Evolutionary conservation across 2,329 filamentous ascomycete genomes (phyloP), one percentile per base, ranked within the genome.

Genomic region (Penicillium sp.): DNA sequence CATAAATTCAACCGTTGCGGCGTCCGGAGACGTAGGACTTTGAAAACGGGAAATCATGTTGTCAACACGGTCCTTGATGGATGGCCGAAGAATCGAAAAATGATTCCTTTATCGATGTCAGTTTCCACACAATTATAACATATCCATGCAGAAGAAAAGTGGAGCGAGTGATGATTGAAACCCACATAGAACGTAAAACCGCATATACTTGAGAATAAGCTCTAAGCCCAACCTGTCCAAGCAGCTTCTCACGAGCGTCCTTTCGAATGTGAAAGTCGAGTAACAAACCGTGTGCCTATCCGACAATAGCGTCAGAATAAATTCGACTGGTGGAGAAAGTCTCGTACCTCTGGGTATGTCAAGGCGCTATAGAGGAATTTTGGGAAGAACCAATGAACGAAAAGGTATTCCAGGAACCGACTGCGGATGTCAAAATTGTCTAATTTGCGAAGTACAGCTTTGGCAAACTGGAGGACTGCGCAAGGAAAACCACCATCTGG

Each of bases 181-280:
- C 84, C 66, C 81, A 91, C 85, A 87, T 87, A 63, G 81, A 81
- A 71, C 84, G 84, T 54, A 85, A 81, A 75, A 91, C 87, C 66
- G 92, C 90, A 55, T 90, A 85, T 11, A 93, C 90, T 60, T 90
- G 83, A 66, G 89, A 87, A 68, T 92, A 89, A 46, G 90, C 89
- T 58, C 88, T 86, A 70, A 89, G 86, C 51, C 89, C 91, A 52
- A 97, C 88, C 69, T 93, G 89, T 58, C 83, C 81, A 54, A 87
- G 76, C 45, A 87, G 81, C 60, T 81, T 92, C 67, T 96, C 90
- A 39, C 94, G 86, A 37, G 91, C 92, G 73, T 93, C 91, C 63
- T 95, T 91, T 46, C 90, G 92, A 65, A 97, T 91, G 75, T 96
- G 91, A 71, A 96, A 93, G 66, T 96, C 91, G 52, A 91, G 84